These are phyloP conservation scores for Kurtzmaniella natalensis DNA, from an alignment of 1,139 yeast genomes.

Conservation along the genomic window DNA sequence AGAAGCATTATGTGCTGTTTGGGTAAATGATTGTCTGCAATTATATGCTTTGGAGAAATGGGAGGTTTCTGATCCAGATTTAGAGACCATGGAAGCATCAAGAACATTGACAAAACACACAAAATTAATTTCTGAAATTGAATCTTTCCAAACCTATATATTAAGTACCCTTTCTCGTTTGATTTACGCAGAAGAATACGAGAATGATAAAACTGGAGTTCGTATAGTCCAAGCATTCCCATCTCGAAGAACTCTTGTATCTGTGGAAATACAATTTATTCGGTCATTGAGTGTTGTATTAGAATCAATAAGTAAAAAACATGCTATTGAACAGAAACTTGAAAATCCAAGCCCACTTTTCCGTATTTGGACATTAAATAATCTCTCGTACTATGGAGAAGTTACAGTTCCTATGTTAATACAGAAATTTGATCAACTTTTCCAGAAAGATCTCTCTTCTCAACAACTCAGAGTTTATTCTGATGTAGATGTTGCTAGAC, in stretches of 20 bases:
- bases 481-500: slow-evolving; percentile 41
- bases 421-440: slow-evolving; percentile 29
- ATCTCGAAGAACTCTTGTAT: slow-evolving; percentile 37
- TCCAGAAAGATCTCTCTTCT: slow-evolving; percentile 31
- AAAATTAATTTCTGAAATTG: slow-evolving; percentile 32
- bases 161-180: slow-evolving; percentile 26
- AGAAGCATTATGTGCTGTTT: slow-evolving; percentile 43
- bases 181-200: slow-evolving; percentile 16
- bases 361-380: slow-evolving; percentile 44
- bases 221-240: slow-evolving; percentile 35
- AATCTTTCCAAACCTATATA: slow-evolving; percentile 34
- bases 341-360: slow-evolving; percentile 25
- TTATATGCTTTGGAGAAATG: slow-evolving; percentile 43
- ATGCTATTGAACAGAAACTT: slow-evolving; percentile 27
- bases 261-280: slow-evolving; percentile 46
- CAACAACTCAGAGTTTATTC: slow-evolving; percentile 41
- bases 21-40: slow-evolving; percentile 48
- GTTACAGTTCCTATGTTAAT: slow-evolving; percentile 32
- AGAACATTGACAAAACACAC: slow-evolving; percentile 23
- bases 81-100: slow-evolving; percentile 9
- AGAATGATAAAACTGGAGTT: slow-evolving; percentile 12
- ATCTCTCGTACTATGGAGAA: slow-evolving; percentile 36
- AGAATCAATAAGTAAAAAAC: slow-evolving; percentile 42
- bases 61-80: slow-evolving; percentile 20
- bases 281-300: slow-evolving; percentile 39